A percentile compares a stretch with the other conserved stretches of the same genome.
phyloP scores from a whole-genome alignment of 768 basidiomycete genomes.

The Boletus pseudo-olivaceus region DNA sequence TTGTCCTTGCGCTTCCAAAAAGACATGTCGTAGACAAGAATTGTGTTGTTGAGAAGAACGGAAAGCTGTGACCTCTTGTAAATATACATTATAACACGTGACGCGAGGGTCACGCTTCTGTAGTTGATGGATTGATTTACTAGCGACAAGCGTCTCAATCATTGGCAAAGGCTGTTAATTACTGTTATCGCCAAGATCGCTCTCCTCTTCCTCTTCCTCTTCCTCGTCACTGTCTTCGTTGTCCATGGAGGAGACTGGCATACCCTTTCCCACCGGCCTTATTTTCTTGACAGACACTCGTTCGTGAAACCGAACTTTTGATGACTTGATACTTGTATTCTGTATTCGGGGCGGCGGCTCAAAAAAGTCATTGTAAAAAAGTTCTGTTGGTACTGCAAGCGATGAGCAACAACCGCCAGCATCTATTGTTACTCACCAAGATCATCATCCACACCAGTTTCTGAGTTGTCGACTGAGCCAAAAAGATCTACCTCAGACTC shows the following conservation, averaged over 20 bases:
- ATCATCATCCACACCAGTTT: conserved; percentile 38
- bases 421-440: conserved; percentile 35
- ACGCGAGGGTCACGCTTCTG: neutral
- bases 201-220: conserved; percentile 41
- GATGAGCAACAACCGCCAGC: neutral
- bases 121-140: no score
- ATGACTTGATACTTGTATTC: conserved; percentile 18
- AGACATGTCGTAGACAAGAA: conserved; percentile 18
- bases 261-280: conserved; percentile 63
- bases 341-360: conserved; percentile 46
- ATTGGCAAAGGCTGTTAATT: conserved; percentile 25
- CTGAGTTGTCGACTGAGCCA: conserved; percentile 47
- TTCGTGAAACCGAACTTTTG: conserved; percentile 74
- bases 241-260: conserved; percentile 45
- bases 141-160: no score
- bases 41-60: neutral
- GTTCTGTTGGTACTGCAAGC: conserved; percentile 39
- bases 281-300: conserved; percentile 81
- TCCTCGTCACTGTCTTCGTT: conserved; percentile 35
- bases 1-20: conserved; percentile 65
- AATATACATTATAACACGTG: conserved; percentile 8
- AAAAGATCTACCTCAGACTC: conserved; percentile 66
- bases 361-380: conserved; percentile 79
- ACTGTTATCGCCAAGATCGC: conserved; percentile 30
- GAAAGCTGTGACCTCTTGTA: conserved; percentile 4